Conservation (phyloP, 768 basidiomycete genomes). For the Mrakia gelida region DNA sequence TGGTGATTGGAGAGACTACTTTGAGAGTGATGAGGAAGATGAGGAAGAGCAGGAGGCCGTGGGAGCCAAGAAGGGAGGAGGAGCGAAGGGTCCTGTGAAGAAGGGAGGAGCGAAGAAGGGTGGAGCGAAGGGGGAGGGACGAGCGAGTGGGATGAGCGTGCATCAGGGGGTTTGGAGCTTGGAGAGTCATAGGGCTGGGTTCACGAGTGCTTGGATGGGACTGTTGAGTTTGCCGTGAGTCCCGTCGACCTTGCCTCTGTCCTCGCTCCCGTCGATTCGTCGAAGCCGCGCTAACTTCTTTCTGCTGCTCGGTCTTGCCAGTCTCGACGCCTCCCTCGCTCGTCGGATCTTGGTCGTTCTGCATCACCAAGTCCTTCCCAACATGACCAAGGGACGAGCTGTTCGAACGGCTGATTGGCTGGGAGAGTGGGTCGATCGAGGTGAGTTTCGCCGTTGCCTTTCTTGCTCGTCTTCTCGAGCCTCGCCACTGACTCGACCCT, state of each 20-base stretch:
- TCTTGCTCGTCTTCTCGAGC: not conserved
- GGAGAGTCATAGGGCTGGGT: slow-evolving; percentile 51
- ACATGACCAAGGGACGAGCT: slow-evolving; percentile 56
- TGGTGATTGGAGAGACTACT: slow-evolving; percentile 76
- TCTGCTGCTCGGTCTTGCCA: not conserved
- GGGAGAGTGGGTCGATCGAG: slow-evolving; percentile 72
- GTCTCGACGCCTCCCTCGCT: slow-evolving; percentile 44
- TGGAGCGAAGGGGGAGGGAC: slow-evolving; percentile 34
- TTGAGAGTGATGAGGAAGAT: slow-evolving; percentile 56
- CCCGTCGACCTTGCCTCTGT: not conserved
- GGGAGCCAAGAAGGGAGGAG: not conserved
- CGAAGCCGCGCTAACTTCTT: not conserved
- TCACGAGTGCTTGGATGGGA: slow-evolving; percentile 32
- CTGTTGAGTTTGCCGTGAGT: slow-evolving; percentile 28
- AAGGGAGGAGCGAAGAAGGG: slow-evolving; percentile 40
- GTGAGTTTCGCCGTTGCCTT: slow-evolving; percentile 46
- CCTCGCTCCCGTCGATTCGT: not conserved
- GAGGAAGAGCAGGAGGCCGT: slow-evolving; percentile 17
- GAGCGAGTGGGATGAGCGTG: slow-evolving; percentile 23
- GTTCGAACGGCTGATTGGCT: slow-evolving; percentile 83
- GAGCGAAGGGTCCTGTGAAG: not conserved
- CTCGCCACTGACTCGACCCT: not conserved
- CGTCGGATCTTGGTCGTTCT: slow-evolving; percentile 67
- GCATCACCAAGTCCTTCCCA: slow-evolving; percentile 77
- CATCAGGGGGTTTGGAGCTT: slow-evolving; percentile 30